Base-by-base conservation (phyloP, 2,329 filamentous ascomycete species). In the Huntiella abstrusa region DNA sequence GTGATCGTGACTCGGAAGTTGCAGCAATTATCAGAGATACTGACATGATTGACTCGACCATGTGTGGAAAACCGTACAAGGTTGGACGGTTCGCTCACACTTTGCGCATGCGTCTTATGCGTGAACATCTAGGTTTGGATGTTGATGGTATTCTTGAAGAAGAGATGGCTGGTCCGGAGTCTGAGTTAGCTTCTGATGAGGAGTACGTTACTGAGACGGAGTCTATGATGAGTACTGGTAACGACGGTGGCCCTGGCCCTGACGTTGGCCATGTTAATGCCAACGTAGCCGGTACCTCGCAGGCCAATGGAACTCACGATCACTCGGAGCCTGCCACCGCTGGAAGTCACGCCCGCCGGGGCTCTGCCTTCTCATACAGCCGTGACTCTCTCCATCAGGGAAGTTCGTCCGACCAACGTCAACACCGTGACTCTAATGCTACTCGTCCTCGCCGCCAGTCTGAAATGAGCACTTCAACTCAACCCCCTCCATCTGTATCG, bases 111-210 rank as follows among this genome's bases (percentile, higher is more conserved):
- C 81, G 91, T 19, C 68, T 96, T 42, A 96, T 96, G 91, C 75
- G 88, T 52, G 91, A 98, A 62, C 91, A 98, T 64, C 68, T 98
- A 28, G 91, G 91, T n/a, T 67, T 96, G 35, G 87, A 96, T 57
- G 85, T 94, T 3, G 91, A 98, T 59, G 83, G 84, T 56, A 79
- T 95, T 50, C 75, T 83, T 56, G 84, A 91, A 56, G 76, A 88
- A 51, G 79, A 86, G 53, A 71, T 80, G 43, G 70, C 75, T 53
- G 73, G 74, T 22, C 79, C 86, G 54, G 60, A 75, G 42, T 77
- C 80, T 53, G 65, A 69, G 11, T 68, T 69, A 43, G 45, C 33
- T n/a, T 43, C 47, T 32, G 67, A 69, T 4, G 32, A 43, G 8
- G 75, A 80, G 41, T 80, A 82, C 52, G 61, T 61, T 12, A 71